Percentiles rank a stretch among this genome's conserved stretches.
phyloP scores from a whole-genome alignment of 352 stramenopile genomes.

The Globisporangium uncinulatum region DNA sequence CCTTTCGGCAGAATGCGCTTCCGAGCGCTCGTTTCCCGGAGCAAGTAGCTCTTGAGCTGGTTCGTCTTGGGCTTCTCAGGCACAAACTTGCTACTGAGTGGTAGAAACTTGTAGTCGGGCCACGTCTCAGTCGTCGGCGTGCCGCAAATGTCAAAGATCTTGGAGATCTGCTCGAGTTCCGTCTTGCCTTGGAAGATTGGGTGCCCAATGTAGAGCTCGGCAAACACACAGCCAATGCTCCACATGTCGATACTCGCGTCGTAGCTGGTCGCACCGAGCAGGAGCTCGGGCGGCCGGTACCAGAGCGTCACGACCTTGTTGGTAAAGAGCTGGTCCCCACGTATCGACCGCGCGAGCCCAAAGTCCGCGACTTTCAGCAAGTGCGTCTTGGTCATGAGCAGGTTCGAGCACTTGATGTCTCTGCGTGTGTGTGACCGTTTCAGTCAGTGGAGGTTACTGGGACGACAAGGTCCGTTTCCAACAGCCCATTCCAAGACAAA shows the following conservation, averaged over 20 bases:
- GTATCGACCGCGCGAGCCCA: conserved; percentile 78
- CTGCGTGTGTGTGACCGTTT: conserved; percentile 11
- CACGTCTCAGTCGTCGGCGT: conserved; percentile 76
- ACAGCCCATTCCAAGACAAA: no score
- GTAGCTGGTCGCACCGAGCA: conserved; percentile 92
- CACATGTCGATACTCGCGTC: conserved; percentile 93
- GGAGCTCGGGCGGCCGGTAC: conserved; percentile 92
- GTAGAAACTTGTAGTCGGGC: conserved; percentile 85
- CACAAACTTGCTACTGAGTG: conserved; percentile 78
- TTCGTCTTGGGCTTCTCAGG: conserved; percentile 67
- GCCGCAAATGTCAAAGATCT: conserved; percentile 87
- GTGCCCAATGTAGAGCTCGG: conserved; percentile 82
- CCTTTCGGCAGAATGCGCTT: conserved; percentile 82
- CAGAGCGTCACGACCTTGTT: conserved; percentile 97
- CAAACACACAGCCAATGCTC: conserved; percentile 91
- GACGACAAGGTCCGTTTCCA: not conserved
- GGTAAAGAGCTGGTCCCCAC: conserved; percentile 84
- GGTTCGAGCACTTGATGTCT: conserved; percentile 93
- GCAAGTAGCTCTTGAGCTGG: conserved; percentile 66
- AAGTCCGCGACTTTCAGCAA: conserved; percentile 86
- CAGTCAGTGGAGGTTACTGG: not conserved
- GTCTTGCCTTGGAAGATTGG: conserved; percentile 86
- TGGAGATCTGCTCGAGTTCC: conserved; percentile 83
- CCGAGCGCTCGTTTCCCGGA: conserved; percentile 58
- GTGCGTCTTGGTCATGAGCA: conserved; percentile 73